Conservation (phyloP, 805 yeast species). For the Tetrapisispora nanseiensis region DNA sequence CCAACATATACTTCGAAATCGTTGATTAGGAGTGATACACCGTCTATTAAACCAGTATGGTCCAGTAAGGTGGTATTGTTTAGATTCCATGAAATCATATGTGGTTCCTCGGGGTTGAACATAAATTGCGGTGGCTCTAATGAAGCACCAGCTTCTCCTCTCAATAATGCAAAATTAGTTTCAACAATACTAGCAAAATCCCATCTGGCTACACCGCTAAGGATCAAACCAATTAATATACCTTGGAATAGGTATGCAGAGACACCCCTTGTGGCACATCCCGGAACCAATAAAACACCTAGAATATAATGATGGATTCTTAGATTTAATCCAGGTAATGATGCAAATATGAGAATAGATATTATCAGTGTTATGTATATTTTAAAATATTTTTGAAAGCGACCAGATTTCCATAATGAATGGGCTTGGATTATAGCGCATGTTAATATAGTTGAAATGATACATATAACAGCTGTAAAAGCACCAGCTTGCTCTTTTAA, state of each 20-base stretch:
- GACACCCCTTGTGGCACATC: conserved; percentile 65
- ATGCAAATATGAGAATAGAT: conserved; percentile 37
- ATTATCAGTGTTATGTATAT: conserved; percentile 41
- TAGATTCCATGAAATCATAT: conserved; percentile 24
- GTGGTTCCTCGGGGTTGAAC: conserved; percentile 11
- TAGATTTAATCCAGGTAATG: conserved; percentile 57
- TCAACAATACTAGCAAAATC: conserved; percentile 86
- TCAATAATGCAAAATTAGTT: conserved; percentile 50
- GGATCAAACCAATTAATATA: conserved; percentile 63
- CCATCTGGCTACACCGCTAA: conserved; percentile 88
- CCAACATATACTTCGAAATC: conserved; percentile 74
- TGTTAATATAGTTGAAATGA: conserved; percentile 37
- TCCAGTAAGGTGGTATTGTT: conserved; percentile 11
- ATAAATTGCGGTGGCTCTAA: conserved; percentile 41
- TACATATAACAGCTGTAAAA: conserved; percentile 45
- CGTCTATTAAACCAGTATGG: conserved; percentile 31
- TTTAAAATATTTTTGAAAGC: conserved; percentile 47
- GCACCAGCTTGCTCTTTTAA: conserved; percentile 72
- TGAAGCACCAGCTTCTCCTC: conserved; percentile 62
- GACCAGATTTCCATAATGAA: conserved; percentile 69
- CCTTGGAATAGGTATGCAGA: conserved; percentile 77
- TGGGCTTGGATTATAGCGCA: conserved; percentile 69
- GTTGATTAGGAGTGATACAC: conserved; percentile 60
- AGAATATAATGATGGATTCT: conserved; percentile 77
- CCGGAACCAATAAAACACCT: conserved; percentile 71